phyloP scores from a whole-genome alignment of 1,284 basidiomycete genomes.

The Trametes pubescens region DNA sequence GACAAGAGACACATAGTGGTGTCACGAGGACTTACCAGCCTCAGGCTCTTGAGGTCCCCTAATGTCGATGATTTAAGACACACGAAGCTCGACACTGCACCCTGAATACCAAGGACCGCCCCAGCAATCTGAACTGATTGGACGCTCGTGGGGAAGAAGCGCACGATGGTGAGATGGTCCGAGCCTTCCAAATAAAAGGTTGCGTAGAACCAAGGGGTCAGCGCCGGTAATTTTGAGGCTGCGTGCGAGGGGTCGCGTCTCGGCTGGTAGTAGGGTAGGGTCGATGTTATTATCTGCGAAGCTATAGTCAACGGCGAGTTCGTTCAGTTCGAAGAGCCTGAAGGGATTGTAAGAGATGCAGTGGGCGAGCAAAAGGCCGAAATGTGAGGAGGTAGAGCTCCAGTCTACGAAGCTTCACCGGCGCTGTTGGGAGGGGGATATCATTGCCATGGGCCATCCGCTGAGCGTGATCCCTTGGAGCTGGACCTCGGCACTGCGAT shows the following conservation, averaged over 20 bases:
- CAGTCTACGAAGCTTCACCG: background rate
- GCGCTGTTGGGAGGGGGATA: background rate
- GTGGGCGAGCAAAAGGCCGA: background rate
- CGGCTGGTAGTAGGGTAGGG: background rate
- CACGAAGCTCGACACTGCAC: background rate
- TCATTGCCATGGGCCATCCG: slow-evolving; percentile 1
- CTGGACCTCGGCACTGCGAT: background rate
- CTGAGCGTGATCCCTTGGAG: background rate
- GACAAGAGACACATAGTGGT: background rate
- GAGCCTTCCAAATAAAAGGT: background rate
- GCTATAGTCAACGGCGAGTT: background rate
- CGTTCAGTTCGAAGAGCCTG: background rate
- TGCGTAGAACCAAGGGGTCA: background rate
- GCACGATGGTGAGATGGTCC: background rate
- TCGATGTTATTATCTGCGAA: background rate
- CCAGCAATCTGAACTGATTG: background rate
- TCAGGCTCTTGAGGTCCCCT: background rate
- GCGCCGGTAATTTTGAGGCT: background rate
- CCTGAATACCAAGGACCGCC: background rate
- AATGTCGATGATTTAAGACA: background rate
- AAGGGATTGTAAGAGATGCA: background rate
- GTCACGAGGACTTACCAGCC: background rate
- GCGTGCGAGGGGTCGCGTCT: background rate
- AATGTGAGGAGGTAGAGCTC: background rate
- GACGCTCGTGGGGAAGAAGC: background rate